Evolutionary conservation across 2,329 filamentous ascomycete genomes (phyloP).

Genomic region (Colletotrichum graminicola): DNA sequence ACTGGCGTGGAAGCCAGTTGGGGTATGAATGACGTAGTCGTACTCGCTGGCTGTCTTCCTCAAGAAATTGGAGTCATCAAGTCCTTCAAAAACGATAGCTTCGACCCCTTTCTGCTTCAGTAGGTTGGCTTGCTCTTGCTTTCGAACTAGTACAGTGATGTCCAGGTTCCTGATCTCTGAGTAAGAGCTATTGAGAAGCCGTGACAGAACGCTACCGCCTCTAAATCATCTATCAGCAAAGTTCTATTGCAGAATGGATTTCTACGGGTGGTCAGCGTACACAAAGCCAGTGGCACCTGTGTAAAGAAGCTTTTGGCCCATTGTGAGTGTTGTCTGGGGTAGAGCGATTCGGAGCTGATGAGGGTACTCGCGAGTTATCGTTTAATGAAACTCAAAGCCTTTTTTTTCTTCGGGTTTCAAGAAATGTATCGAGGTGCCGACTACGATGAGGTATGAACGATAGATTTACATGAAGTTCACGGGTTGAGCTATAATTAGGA

Average conservation of each 20-base stretch:
- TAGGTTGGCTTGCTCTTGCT: conserved; percentile 46
- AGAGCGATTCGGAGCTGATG: not conserved
- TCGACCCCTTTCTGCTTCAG: conserved; percentile 42
- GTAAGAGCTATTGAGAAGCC: conserved; percentile 43
- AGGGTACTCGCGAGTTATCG: no score
- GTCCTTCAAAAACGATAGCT: conserved; percentile 17
- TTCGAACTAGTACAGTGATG: conserved; percentile 47
- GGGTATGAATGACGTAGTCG: conserved; percentile 58
- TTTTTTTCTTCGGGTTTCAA: no score
- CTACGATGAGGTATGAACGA: not conserved
- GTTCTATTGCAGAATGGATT: not conserved
- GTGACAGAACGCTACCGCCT: conserved; percentile 46
- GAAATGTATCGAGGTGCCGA: no score
- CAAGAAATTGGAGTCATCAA: conserved; percentile 45
- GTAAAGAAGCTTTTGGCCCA: conserved; percentile 42
- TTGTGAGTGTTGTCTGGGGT: not conserved
- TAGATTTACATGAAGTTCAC: not conserved
- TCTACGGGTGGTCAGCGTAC: conserved; percentile 17
- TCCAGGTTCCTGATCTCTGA: conserved; percentile 41
- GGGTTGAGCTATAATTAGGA: not conserved
- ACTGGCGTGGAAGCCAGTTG: conserved; percentile 53
- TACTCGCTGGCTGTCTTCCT: conserved; percentile 44
- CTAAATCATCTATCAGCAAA: conserved; percentile 38
- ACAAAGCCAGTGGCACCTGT: conserved; percentile 49
- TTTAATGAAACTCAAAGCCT: not conserved